Evolutionary conservation across 2,329 filamentous ascomycete species (phyloP).

Genomic region (Penicillium rolfsii): DNA sequence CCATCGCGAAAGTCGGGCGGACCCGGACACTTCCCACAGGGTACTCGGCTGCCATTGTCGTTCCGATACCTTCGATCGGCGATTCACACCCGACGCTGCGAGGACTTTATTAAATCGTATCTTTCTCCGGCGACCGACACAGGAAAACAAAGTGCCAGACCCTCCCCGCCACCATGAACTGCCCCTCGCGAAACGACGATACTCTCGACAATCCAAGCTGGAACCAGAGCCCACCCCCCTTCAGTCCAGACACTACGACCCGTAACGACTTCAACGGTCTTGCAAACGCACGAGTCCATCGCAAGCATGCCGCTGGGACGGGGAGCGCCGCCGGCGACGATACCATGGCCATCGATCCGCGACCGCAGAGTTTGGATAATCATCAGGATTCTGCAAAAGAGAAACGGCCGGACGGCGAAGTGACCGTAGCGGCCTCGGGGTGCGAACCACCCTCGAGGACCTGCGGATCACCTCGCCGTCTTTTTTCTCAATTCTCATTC

Average conservation of each 20-base stretch:
- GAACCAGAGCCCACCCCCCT: slow-evolving; percentile 64
- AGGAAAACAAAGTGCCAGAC: not conserved
- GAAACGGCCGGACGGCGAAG: slow-evolving; percentile 33
- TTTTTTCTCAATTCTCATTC: slow-evolving; percentile 25
- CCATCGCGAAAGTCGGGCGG: slow-evolving; percentile 27
- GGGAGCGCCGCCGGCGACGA: slow-evolving; percentile 30
- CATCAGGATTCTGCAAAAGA: slow-evolving; percentile 28
- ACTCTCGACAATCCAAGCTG: slow-evolving; percentile 56
- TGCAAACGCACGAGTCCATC: slow-evolving; percentile 59
- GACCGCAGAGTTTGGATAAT: slow-evolving; percentile 27
- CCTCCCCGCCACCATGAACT: slow-evolving; percentile 58
- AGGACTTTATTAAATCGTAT: slow-evolving; percentile 5
- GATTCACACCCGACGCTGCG: slow-evolving; percentile 12
- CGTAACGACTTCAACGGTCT: slow-evolving; percentile 64
- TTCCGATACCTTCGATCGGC: slow-evolving; percentile 3
- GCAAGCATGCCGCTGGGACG: slow-evolving; percentile 40
- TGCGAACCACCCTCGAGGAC: slow-evolving; percentile 34
- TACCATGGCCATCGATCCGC: slow-evolving; percentile 27
- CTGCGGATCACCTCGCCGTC: slow-evolving; percentile 39
- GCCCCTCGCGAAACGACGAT: slow-evolving; percentile 65
- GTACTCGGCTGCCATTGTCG: slow-evolving; percentile 8
- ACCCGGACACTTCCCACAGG: slow-evolving; percentile 27
- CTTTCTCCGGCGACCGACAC: not conserved
- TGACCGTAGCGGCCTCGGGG: slow-evolving; percentile 35
- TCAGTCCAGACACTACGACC: slow-evolving; percentile 65